Conservation (phyloP, 495 filamentous ascomycete species). For the Penicillium crystallinum region DNA sequence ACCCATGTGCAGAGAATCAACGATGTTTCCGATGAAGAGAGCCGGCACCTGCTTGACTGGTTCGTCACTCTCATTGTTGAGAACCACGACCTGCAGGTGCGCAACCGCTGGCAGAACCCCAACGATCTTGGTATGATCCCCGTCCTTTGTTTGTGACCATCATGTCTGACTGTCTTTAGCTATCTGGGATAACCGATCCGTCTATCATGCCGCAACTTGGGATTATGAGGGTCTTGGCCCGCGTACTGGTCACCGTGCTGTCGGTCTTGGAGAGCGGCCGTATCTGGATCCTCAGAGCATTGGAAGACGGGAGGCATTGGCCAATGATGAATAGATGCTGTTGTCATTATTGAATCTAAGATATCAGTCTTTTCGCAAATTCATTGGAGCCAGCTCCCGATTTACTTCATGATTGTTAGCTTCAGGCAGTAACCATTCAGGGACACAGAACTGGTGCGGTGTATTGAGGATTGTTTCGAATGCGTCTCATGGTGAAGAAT, state of each 20-base stretch:
- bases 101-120: slow-evolving; percentile 56
- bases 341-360: not conserved
- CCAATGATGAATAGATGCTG: not conserved
- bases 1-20: slow-evolving; percentile 58
- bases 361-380: not conserved
- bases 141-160: not conserved
- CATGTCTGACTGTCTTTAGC: slow-evolving; percentile 30
- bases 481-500: no score
- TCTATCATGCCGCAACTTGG: slow-evolving; percentile 66
- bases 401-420: not conserved
- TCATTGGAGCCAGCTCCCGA: not conserved
- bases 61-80: slow-evolving; percentile 60
- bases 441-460: no score
- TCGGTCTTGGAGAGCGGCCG: slow-evolving; percentile 64
- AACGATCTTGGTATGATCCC: slow-evolving; percentile 48
- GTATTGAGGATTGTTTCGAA: no score
- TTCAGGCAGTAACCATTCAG: no score
- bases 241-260: slow-evolving; percentile 55
- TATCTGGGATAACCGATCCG: slow-evolving; percentile 75
- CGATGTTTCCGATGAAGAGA: slow-evolving; percentile 61
- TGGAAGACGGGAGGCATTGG: slow-evolving; percentile 42
- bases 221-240: slow-evolving; percentile 58
- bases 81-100: slow-evolving; percentile 77
- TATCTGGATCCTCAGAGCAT: slow-evolving; percentile 54
- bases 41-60: slow-evolving; percentile 54